Evolutionary conservation across 768 basidiomycete genomes (phyloP), one percentile per base, ranked within the genome.

Genomic region (Rhizopogon vulgaris): DNA sequence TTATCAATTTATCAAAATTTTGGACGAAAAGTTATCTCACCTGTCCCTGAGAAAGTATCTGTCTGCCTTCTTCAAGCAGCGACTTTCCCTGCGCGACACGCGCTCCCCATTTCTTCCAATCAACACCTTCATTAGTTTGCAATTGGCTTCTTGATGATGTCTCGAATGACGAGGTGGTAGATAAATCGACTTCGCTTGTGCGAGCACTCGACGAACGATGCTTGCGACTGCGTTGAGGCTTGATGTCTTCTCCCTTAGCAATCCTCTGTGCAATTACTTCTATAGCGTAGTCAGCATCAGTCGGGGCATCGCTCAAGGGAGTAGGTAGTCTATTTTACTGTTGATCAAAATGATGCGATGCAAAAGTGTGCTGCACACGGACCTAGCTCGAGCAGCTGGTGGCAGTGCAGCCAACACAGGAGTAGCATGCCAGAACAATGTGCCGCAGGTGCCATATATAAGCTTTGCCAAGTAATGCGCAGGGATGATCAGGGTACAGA

Each of bases 211-310:
- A 52, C 42, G 59, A 42, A 30, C 53, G 59, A 24, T 54, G 65
- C 34, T 58, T 55, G n/a, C 61, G 47, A 8, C 42, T 56, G 38
- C 57, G 59, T 10, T 67, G 57, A 4, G 76, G 71, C 18, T 62
- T 68, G 34, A 84, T 61, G 24, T 74, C 71, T 45, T 83, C 69
- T 6, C 84, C 84, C 17, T 73, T 67, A 32, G 78, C 74, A 4
- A 85, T 72, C 7, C 85, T 78, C 51, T 75, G 72, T 3, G 83
- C 76, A 15, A 87, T 85, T 10, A 87, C 62, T 36, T 83, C 75
- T 80, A 86, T 85, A 2, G 85, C 84, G 58, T 83, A 82, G 43
- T 87, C 83, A 3, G 79, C 75, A 56, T 87, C 84, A 3, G 83
- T 87, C 0, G 85, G 84, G 10, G 76, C 78, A 53, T 81, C 75